Conservation (phyloP, 148 eudicot genomes). For the Rhododendron mucronatum region DNA sequence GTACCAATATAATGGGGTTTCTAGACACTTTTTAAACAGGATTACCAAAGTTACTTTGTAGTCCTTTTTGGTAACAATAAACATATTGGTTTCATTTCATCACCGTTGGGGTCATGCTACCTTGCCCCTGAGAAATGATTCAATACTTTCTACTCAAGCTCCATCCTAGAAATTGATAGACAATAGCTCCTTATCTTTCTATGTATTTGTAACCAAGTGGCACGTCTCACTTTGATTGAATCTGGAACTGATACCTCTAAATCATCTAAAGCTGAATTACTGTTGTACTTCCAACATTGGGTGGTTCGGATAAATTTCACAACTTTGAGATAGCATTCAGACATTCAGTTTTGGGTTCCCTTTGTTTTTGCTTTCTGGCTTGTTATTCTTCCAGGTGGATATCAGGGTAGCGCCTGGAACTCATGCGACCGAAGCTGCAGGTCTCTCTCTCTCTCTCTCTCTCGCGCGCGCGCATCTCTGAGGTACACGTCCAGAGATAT, state of each 20-base stretch:
- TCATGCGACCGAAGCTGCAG: slow-evolving; percentile 94
- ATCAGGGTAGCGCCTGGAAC: slow-evolving; percentile 93
- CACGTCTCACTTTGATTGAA: background rate
- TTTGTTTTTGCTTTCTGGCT: background rate
- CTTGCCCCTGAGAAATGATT: background rate
- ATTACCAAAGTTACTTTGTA: background rate
- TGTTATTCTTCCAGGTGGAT: slow-evolving; percentile 52
- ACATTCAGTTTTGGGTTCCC: background rate
- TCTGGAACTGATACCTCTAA: background rate
- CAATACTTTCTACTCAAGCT: background rate
- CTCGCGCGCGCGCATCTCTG: no score
- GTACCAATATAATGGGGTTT: background rate
- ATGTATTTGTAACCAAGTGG: background rate
- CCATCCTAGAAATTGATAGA: background rate
- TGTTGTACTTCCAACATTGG: background rate
- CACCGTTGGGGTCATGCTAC: background rate
- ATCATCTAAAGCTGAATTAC: background rate
- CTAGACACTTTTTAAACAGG: background rate
- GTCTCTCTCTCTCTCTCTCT: slow-evolving; percentile 37
- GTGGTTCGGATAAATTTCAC: background rate
- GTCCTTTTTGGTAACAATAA: background rate
- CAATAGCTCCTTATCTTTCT: background rate
- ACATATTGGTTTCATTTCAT: background rate
- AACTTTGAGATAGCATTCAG: background rate
- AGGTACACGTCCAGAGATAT: background rate